Base-by-base conservation (phyloP, 169 alveolate genomes). In the Cryptosporidium ryanae region DNA sequence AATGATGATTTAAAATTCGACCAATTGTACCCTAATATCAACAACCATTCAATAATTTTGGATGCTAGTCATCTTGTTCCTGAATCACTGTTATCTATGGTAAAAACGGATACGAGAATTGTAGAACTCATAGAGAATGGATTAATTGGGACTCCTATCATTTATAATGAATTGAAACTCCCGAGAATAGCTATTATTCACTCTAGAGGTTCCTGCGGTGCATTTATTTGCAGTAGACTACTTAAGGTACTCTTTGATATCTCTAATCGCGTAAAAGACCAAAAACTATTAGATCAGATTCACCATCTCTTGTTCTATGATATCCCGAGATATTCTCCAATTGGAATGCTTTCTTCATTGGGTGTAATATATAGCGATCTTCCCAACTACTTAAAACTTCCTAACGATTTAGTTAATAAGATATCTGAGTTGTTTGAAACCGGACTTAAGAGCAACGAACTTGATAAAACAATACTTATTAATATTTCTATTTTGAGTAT, bases 141-240 rank as follows among this genome's bases (percentile, higher is more conserved):
- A 1, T 23, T 76, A 21, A 29, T 76, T 5, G 87, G 87, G 21
- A 59, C 59, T 13, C 87, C 87, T 7, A 32, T 55, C 38, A 63
- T 57, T 43, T 32, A 55, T 76, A 7, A 34, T 57, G 64, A 59
- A 55, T 55, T 55, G 21, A 48, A 48, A 32, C 15, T 59, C 8
- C 71, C 87, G 17, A 76, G 46, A 34, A 38, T 76, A 5, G 87
- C 76, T 2, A 29, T 59, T n/a, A 32, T 55, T 25, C 61, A 34
- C 15, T 17, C 76, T 38, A 76, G 38, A 43, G 87, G 87, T 17
- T 76, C 87, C 1, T 76, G 87, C 48, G 87, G 87, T 46, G 29
- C 54, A 57, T 34, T 55, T n/a, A n/a, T 76, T 15, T 76, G 87
- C 43, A 31, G 46, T 13, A 27, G 63, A 25, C 25, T 76, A 27